Evolutionary conservation across 208 protist species (phyloP).

Genomic region (Trypanosoma platydactyli): DNA sequence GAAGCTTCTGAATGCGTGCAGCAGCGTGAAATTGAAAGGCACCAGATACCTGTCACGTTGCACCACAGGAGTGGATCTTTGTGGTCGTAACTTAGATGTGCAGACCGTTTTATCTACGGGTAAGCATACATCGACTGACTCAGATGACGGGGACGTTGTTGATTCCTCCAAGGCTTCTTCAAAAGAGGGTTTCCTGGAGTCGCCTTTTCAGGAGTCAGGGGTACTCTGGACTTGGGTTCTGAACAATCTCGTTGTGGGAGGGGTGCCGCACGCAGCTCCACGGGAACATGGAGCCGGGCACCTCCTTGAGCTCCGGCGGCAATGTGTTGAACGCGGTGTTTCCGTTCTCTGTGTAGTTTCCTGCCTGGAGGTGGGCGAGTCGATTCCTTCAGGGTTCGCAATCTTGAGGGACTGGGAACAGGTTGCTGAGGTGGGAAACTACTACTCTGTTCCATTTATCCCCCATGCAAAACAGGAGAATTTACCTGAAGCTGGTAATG

Average conservation of each 20-base stretch:
- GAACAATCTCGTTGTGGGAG: conserved; percentile 16
- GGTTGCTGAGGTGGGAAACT: conserved; percentile 3
- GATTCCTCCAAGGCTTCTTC: no score
- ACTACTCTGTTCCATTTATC: conserved; percentile 13
- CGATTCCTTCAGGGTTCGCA: conserved; percentile 19
- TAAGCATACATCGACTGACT: neutral
- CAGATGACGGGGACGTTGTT: neutral
- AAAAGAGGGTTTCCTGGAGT: neutral
- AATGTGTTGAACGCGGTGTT: conserved; percentile 10
- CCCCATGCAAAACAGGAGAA: conserved; percentile 14
- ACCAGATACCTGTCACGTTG: conserved; percentile 1
- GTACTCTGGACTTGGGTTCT: conserved; percentile 24
- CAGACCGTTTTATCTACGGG: neutral
- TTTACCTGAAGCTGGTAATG: neutral
- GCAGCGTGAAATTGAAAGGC: neutral
- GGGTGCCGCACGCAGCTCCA: conserved; percentile 9
- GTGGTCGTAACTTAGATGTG: neutral
- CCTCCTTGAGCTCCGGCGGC: conserved; percentile 19
- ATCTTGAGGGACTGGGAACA: conserved; percentile 21
- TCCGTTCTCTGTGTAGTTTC: conserved; percentile 15
- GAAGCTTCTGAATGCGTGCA: conserved; percentile 6
- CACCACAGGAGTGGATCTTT: neutral
- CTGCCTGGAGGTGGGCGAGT: conserved; percentile 27
- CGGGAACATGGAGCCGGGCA: conserved; percentile 10
- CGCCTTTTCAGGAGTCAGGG: neutral